Conservation (phyloP, 805 yeast genomes). For the Jamesozyma piceae region DNA sequence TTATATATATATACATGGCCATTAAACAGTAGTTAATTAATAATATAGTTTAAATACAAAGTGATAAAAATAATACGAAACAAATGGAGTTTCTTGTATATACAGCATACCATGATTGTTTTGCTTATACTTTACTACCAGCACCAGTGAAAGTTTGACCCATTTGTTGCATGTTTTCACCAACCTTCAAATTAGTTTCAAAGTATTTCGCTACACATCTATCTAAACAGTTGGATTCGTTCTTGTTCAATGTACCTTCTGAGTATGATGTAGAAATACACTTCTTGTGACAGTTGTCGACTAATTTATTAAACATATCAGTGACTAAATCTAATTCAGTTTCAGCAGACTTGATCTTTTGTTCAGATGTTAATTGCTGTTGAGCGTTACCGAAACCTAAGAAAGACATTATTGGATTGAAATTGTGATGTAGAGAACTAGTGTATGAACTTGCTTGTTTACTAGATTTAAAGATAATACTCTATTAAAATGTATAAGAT, state of each 20-base stretch:
- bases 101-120: too few species aligned
- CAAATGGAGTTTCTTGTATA: too few species aligned
- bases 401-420: conserved; percentile 46
- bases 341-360: conserved; percentile 84
- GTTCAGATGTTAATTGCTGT: conserved; percentile 65
- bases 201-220: conserved; percentile 94
- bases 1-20: too few species aligned
- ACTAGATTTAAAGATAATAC: not conserved
- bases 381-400: conserved; percentile 70
- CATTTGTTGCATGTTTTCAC: conserved; percentile 58
- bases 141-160: conserved; percentile 36
- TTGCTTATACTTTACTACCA: too few species aligned
- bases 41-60: too few species aligned
- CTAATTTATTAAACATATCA: conserved; percentile 91
- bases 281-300: conserved; percentile 79
- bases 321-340: conserved; percentile 96
- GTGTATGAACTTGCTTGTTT: not conserved
- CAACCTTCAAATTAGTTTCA: conserved; percentile 88
- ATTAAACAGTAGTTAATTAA: too few species aligned
- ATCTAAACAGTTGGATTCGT: conserved; percentile 81
- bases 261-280: conserved; percentile 61
- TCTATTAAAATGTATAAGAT: not conserved
- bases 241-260: conserved; percentile 68
- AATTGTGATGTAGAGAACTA: too few species aligned
- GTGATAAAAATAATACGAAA: too few species aligned